A percentile compares a stretch with the other conserved stretches of the same genome.
Conservation (phyloP, 2,329 filamentous ascomycete genomes). For the Fusarium sp. region DNA sequence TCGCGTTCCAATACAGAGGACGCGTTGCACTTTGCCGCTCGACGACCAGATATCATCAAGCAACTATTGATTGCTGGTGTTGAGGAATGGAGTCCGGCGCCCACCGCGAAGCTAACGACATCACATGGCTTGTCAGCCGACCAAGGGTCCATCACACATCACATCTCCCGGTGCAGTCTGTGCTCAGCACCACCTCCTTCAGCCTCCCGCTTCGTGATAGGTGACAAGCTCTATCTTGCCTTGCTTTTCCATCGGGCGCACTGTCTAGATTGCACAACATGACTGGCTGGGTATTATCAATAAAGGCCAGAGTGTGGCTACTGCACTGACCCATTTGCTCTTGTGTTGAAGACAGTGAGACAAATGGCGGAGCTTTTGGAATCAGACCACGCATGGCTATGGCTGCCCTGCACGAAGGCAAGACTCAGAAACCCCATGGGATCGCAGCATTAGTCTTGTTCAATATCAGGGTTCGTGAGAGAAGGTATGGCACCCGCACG, state of each 20-base stretch:
- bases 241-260: conserved; percentile 30
- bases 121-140: conserved; percentile 47
- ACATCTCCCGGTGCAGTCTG: conserved; percentile 26
- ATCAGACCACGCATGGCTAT: conserved; percentile 12
- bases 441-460: conserved; percentile 17
- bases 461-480: conserved; percentile 23
- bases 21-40: conserved; percentile 27
- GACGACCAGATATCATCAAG: conserved; percentile 10
- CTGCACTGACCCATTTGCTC: conserved; percentile 12
- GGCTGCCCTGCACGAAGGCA: conserved; percentile 8
- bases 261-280: conserved; percentile 25
- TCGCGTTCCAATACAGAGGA: conserved; percentile 30
- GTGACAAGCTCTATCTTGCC: conserved; percentile 13
- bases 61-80: conserved; percentile 5
- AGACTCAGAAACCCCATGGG: conserved; percentile 14
- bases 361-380: conserved; percentile 22
- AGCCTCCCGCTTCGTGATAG: conserved; percentile 28
- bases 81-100: conserved; percentile 27
- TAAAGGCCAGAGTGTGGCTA: conserved; percentile 30
- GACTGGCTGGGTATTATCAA: conserved; percentile 22
- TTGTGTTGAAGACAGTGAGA: conserved; percentile 27
- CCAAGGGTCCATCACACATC: conserved; percentile 36
- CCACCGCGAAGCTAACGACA: conserved; percentile 24
- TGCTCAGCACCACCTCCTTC: conserved; percentile 27
- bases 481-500: conserved; percentile 12